A percentile compares a stretch with the other conserved stretches of the same genome.
Conservation (phyloP, 441 rosid genomes). For the Pelargonium exstipulatum region DNA sequence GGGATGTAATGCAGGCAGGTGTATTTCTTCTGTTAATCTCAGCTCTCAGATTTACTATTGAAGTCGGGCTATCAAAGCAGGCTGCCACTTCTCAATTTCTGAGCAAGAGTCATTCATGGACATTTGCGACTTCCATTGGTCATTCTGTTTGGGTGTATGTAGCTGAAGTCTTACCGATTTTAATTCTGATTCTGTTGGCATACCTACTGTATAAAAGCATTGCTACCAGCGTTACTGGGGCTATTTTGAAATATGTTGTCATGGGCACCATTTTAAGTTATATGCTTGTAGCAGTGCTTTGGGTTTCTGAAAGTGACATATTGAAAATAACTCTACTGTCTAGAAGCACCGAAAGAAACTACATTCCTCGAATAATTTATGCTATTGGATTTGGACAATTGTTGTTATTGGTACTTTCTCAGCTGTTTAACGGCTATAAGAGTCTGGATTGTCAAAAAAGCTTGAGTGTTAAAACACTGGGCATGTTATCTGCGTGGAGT, state of each 20-base stretch:
- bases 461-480: slow-evolving; percentile 38
- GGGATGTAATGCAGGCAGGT: slow-evolving; percentile 52
- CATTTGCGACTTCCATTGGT: slow-evolving; percentile 49
- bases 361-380: slow-evolving; percentile 57
- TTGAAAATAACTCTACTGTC: slow-evolving; percentile 32
- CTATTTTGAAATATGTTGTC: slow-evolving; percentile 42
- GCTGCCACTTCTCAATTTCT: slow-evolving; percentile 85
- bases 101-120: slow-evolving; percentile 69
- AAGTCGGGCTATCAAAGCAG: slow-evolving; percentile 87
- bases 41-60: slow-evolving; percentile 68
- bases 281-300: slow-evolving; percentile 60
- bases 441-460: slow-evolving; percentile 22
- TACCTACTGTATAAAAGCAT: slow-evolving; percentile 38
- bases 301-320: slow-evolving; percentile 57
- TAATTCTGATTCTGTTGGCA: slow-evolving; percentile 44
- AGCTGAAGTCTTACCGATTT: slow-evolving; percentile 52
- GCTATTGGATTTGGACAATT: slow-evolving; percentile 54
- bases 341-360: slow-evolving; percentile 41
- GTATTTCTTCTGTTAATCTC: slow-evolving; percentile 55
- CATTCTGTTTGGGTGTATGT: slow-evolving; percentile 46
- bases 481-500: slow-evolving; percentile 71
- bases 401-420: slow-evolving; percentile 37
- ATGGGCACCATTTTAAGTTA: slow-evolving; percentile 52
- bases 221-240: slow-evolving; percentile 24
- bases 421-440: slow-evolving; percentile 19